These are phyloP conservation scores for Agaricales sp. DNA, from an alignment of 1,284 basidiomycete species.

Conservation along the genomic window DNA sequence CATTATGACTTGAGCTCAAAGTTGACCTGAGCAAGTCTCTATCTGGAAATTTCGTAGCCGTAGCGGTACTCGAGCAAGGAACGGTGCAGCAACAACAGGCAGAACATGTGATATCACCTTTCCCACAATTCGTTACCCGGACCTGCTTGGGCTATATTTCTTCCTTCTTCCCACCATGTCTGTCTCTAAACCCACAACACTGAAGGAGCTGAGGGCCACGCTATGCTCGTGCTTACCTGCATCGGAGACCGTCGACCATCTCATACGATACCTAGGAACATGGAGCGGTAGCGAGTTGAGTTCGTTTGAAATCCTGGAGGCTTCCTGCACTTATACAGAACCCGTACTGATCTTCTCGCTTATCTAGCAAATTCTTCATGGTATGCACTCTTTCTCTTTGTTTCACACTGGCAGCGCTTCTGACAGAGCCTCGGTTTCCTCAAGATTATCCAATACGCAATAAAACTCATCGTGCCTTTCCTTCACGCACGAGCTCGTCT, in stretches of 20 bases:
- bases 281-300: constrained; percentile 74
- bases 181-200: constrained; percentile 21
- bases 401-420: constrained; percentile 2
- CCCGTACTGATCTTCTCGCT: constrained; percentile 5
- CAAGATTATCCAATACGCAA: constrained; percentile 60
- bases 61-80: too few relatives aligned
- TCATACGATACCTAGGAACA: constrained; percentile 63
- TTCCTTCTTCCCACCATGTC: constrained; percentile 23
- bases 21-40: too few relatives aligned
- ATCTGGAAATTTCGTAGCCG: too few relatives aligned
- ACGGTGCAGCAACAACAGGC: too few relatives aligned
- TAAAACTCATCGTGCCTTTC: constrained; percentile 58
- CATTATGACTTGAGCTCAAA: too few relatives aligned
- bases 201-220: constrained; percentile 43
- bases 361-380: constrained; percentile 68
- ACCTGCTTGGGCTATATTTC: too few relatives aligned
- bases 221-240: constrained; percentile 47
- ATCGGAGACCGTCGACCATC: constrained; percentile 56
- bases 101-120: too few relatives aligned
- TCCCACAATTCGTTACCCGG: too few relatives aligned
- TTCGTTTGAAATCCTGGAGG: constrained; percentile 8
- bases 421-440: constrained; percentile 1
- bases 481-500: constrained; percentile 55
- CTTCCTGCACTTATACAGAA: constrained; percentile 4
- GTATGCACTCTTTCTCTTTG: constrained; percentile 23